These are phyloP conservation scores for Colletotrichum zoysiae DNA, from an alignment of 2,329 filamentous ascomycete species.

Conservation along the genomic window DNA sequence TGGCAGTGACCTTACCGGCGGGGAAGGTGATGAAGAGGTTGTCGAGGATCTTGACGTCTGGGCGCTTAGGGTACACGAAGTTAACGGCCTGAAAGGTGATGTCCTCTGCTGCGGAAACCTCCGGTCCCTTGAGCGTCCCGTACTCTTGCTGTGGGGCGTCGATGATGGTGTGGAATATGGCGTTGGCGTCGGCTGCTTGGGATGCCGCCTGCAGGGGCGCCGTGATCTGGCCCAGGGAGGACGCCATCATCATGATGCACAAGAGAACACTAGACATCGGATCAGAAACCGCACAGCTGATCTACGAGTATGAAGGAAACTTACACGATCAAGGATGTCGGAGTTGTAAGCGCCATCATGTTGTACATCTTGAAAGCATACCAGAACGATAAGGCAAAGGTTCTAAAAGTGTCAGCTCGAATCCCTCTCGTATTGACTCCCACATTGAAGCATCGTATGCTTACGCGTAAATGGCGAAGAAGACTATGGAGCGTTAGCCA, in stretches of 20 bases:
- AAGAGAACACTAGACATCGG: conserved; percentile 42
- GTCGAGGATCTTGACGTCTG: conserved; percentile 50
- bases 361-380: conserved; percentile 44
- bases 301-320: conserved; percentile 1
- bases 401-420: conserved; percentile 32
- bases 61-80: conserved; percentile 53
- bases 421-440: neutral
- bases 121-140: conserved; percentile 59
- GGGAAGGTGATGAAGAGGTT: conserved; percentile 51
- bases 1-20: conserved; percentile 50
- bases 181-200: conserved; percentile 53
- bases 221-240: conserved; percentile 50
- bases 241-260: conserved; percentile 48
- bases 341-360: conserved; percentile 41
- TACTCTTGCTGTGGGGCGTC: conserved; percentile 57
- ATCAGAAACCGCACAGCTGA: neutral
- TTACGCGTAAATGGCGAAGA: conserved; percentile 44
- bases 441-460: neutral
- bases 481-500: conserved; percentile 35
- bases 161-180: conserved; percentile 56
- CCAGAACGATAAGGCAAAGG: conserved; percentile 44
- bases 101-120: conserved; percentile 63
- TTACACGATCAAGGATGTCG: conserved; percentile 45
- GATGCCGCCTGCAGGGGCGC: conserved; percentile 52
- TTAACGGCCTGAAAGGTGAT: conserved; percentile 57